phyloP scores from a whole-genome alignment of 768 basidiomycete genomes.

The Leccinum fibrillosum region DNA sequence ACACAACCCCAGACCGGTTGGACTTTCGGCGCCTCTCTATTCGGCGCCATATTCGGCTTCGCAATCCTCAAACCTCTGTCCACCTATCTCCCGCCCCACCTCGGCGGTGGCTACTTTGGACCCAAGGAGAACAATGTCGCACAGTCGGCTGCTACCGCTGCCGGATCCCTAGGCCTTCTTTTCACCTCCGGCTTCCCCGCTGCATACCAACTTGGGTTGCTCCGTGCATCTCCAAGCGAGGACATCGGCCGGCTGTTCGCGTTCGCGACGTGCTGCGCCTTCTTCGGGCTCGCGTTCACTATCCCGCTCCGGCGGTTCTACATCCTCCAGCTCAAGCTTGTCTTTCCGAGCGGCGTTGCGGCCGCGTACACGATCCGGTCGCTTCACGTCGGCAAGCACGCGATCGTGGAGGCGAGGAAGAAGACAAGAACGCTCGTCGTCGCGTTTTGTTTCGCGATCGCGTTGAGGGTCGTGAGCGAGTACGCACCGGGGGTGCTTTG shows the following conservation, averaged over 20 bases:
- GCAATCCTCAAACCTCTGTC: background rate
- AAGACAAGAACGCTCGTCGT: background rate
- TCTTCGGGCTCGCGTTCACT: background rate
- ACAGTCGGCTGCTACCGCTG: background rate
- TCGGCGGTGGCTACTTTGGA: background rate
- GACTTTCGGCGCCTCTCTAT: background rate
- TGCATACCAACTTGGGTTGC: background rate
- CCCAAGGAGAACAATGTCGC: slow-evolving; percentile 1
- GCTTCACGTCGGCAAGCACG: background rate
- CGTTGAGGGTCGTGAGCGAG: background rate
- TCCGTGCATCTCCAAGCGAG: background rate
- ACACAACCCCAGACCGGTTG: background rate
- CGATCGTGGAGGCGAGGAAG: background rate
- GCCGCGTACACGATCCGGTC: background rate
- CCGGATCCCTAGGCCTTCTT: background rate
- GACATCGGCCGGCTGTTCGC: background rate
- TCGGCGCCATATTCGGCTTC: slow-evolving; percentile 2
- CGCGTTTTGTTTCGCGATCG: background rate
- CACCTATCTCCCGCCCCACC: background rate
- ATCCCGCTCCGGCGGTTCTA: slow-evolving; percentile 1
- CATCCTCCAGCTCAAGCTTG: background rate
- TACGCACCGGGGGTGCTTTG: background rate
- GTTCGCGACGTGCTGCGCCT: background rate
- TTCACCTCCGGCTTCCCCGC: slow-evolving; percentile 1
- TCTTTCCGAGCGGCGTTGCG: background rate